Evolutionary conservation across 1,284 basidiomycete species (phyloP).

Genomic region (Cystobasidiaceae sp.): DNA sequence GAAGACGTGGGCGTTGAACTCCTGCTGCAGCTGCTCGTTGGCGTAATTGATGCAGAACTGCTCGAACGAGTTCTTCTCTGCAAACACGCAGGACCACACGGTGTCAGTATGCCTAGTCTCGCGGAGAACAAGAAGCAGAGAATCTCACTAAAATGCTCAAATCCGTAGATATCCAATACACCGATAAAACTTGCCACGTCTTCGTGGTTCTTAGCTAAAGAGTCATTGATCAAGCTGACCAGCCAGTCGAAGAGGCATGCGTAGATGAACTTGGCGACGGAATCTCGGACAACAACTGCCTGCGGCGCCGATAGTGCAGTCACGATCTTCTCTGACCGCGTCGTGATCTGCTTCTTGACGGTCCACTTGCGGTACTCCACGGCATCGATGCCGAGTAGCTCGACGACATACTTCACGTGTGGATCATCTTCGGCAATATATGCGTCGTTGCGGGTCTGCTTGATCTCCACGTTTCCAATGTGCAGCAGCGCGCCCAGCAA

Average conservation of each 20-base stretch:
- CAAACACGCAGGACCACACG: slow-evolving; percentile 55
- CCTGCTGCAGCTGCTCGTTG: slow-evolving; percentile 95
- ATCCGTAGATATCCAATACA: slow-evolving; percentile 71
- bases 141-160: slow-evolving; percentile 45
- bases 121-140: neutral
- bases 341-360: slow-evolving; percentile 93
- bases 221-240: slow-evolving; percentile 93
- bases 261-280: slow-evolving; percentile 97
- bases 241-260: slow-evolving; percentile 99
- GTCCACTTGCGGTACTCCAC: slow-evolving; percentile 99
- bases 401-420: slow-evolving; percentile 72
- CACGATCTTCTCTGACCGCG: slow-evolving; percentile 91
- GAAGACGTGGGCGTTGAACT: slow-evolving; percentile 99
- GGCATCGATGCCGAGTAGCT: slow-evolving; percentile 81
- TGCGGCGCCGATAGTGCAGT: slow-evolving; percentile 78
- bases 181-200: slow-evolving; percentile 98
- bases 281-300: slow-evolving; percentile 92
- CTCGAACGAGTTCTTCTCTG: slow-evolving; percentile 98
- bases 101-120: neutral
- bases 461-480: slow-evolving; percentile 91
- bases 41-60: slow-evolving; percentile 99
- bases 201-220: slow-evolving; percentile 82
- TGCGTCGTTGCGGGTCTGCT: slow-evolving; percentile 73
- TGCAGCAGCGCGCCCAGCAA: slow-evolving; percentile 89
- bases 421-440: slow-evolving; percentile 78